Conservation (phyloP, 257 asterid species). For the Haberlea rhodopensis region DNA sequence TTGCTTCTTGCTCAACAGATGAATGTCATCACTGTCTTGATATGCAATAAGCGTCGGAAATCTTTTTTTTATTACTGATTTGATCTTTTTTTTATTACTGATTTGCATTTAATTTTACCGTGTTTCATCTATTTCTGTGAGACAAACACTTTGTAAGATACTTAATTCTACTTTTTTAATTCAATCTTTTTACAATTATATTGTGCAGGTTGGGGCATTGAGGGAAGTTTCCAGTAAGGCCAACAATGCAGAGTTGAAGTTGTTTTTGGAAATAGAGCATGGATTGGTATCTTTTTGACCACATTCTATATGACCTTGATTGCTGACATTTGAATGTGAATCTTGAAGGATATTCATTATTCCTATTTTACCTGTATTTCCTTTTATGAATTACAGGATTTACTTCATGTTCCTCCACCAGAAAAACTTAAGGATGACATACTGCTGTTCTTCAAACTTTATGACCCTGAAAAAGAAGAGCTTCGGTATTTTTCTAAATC, state of each 20-base stretch:
- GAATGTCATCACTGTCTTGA: neutral
- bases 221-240: constrained; percentile 82
- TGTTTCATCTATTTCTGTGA: neutral
- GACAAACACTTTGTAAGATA: constrained; percentile 13
- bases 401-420: constrained; percentile 62
- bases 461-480: constrained; percentile 90
- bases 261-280: constrained; percentile 74
- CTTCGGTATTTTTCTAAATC: constrained; percentile 67
- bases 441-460: constrained; percentile 83
- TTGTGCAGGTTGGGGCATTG: constrained; percentile 79
- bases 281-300: constrained; percentile 56
- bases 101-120: neutral
- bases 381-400: constrained; percentile 47
- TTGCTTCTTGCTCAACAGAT: neutral
- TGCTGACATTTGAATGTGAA: constrained; percentile 14
- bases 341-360: constrained; percentile 8
- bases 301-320: constrained; percentile 13
- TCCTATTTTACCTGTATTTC: constrained; percentile 22
- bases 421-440: constrained; percentile 79
- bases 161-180: constrained; percentile 4
- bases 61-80: neutral
- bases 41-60: no score
- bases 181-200: constrained; percentile 12
- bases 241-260: constrained; percentile 77
- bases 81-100: constrained; percentile 16